Percentiles rank a stretch among this genome's conserved stretches.
Conservation (phyloP, 2,329 filamentous ascomycete genomes). For the Bimuria novae-zelandiae region DNA sequence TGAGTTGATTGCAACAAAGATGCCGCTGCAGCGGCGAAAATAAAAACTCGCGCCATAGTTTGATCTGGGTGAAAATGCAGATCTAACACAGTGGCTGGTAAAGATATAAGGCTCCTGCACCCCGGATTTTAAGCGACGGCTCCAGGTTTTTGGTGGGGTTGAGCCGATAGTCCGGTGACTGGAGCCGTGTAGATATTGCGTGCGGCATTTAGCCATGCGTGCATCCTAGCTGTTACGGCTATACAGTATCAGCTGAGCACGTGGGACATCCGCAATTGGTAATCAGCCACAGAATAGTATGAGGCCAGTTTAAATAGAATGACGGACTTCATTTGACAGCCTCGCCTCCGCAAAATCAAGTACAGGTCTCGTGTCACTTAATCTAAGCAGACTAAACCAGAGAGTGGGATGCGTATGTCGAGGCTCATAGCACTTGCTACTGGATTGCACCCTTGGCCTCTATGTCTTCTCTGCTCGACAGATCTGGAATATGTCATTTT, state of each 20-base stretch:
- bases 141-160: conserved; percentile 15
- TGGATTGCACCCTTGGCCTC: background rate
- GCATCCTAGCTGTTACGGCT: conserved; percentile 2
- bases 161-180: conserved; percentile 5
- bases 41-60: conserved; percentile 17
- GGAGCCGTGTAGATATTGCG: conserved; percentile 13
- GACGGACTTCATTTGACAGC: background rate
- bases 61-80: background rate
- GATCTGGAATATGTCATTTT: too few species aligned
- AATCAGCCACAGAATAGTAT: background rate
- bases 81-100: background rate
- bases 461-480: background rate
- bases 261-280: background rate
- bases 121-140: conserved; percentile 18
- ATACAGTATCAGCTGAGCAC: conserved; percentile 5
- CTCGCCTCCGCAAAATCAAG: background rate
- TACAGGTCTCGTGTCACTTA: background rate
- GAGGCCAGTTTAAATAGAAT: background rate
- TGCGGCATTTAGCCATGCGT: conserved; percentile 12
- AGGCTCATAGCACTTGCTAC: background rate
- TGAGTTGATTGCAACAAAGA: conserved; percentile 10
- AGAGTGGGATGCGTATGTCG: background rate
- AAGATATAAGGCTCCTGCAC: conserved; percentile 19
- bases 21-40: conserved; percentile 14
- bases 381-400: conserved; percentile 2